Evolutionary conservation across 768 basidiomycete species (phyloP), one percentile per base, ranked within the genome.

Genomic region (Terana coerulea): DNA sequence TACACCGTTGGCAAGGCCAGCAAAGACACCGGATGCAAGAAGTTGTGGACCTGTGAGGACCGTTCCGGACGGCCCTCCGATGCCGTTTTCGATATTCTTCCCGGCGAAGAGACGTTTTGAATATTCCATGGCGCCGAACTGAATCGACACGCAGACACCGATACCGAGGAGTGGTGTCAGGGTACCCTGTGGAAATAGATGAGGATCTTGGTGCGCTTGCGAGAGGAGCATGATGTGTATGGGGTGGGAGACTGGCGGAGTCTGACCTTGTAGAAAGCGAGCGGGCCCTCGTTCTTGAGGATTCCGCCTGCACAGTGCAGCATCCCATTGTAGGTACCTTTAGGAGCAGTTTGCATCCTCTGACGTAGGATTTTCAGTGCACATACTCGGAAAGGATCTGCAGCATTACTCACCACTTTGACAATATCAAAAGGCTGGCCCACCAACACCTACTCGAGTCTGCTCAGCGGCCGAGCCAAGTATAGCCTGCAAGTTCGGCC

Each of bases 391-490:
- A 25, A 51, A 47, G 47, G 19, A 35, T 53, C 42, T 52, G 45
- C 28, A 56, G 28, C 30, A 49, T 11, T 44, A 30, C 81, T 88
- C 64, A 92, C 91, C 72, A 94, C 91, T 85, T 97, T 97, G 72
- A 94, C 90, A 57, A 95, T 94, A 69, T 98, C 94, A 69, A 98
- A 98, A 11, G 94, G 94, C 68, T 95, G 91, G 42, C 91, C 92
- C 41, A 93, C 91, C 40, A 93, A 75, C 53, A 92, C 88, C 88
- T 91, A 54, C 49, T 31, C 21, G 39, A 41, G 25, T 44, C 28
- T n/a, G 44, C 51, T 46, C 25, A 45, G 35, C 43, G 24, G 40
- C 37, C n/a, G n/a, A 15, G 26, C 47, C 46, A 21, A 21, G 19
- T 10, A 10, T 45, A 12, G 40, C 21, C 21, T n/a, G n/a, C 40